phyloP scores from a whole-genome alignment of 176 grass and related monocot genomes.

The Canna indica region DNA sequence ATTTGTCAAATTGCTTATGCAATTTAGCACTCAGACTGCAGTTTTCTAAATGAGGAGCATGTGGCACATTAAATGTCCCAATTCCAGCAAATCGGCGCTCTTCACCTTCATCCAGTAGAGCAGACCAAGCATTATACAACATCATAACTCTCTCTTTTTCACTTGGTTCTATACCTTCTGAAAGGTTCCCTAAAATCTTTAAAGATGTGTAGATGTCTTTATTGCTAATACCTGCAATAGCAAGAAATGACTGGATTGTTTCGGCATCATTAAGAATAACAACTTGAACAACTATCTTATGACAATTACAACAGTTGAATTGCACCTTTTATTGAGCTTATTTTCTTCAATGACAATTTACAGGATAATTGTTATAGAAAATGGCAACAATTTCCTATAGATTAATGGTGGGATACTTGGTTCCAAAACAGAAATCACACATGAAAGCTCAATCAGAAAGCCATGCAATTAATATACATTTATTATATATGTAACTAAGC shows the following conservation, averaged over 20 bases:
- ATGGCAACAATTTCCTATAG: neutral
- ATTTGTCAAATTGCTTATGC: slow-evolving; percentile 23
- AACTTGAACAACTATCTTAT: neutral
- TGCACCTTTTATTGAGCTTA: too few relatives aligned
- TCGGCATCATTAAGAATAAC: neutral
- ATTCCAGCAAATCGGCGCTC: neutral
- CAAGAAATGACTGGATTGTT: slow-evolving; percentile 4
- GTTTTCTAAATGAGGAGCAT: slow-evolving; percentile 48
- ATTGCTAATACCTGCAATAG: slow-evolving; percentile 14
- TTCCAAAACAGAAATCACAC: neutral
- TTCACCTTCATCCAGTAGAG: slow-evolving; percentile 16
- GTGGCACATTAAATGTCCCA: slow-evolving; percentile 11
- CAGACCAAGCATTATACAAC: slow-evolving; percentile 40
- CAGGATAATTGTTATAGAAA: neutral
- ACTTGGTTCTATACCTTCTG: neutral
- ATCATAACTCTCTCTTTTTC: slow-evolving; percentile 11
- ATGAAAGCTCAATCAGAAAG: too few relatives aligned
- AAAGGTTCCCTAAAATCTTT: neutral
- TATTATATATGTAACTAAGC: too few relatives aligned
- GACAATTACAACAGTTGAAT: neutral
- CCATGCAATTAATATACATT: too few relatives aligned
- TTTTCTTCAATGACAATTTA: too few relatives aligned
- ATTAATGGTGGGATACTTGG: neutral
- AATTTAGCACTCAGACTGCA: slow-evolving; percentile 32
- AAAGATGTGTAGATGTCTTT: neutral